Evolutionary conservation across 768 basidiomycete genomes (phyloP).

Genomic region (Mycena epipterygia): DNA sequence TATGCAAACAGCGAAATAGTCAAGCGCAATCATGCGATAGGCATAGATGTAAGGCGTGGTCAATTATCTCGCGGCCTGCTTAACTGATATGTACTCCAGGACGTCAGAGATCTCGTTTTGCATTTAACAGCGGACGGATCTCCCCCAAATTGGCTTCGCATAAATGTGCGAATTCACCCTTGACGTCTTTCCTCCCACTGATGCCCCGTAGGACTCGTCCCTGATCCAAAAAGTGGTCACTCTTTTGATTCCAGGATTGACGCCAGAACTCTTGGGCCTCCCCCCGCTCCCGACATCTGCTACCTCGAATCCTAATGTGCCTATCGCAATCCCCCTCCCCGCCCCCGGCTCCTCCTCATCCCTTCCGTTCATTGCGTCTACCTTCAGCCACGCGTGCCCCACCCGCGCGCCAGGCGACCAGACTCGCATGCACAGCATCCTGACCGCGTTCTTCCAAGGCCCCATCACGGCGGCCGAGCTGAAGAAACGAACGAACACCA

Average conservation of each 20-base stretch:
- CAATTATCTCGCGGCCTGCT: no score
- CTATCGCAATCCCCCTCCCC: constrained; percentile 60
- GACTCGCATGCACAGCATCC: constrained; percentile 86
- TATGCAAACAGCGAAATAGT: constrained; percentile 84
- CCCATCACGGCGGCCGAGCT: constrained; percentile 88
- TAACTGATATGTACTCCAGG: constrained; percentile 59
- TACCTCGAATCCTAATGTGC: constrained; percentile 68
- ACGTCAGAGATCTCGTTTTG: constrained; percentile 88
- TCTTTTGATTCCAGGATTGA: constrained; percentile 89
- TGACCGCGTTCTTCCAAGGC: constrained; percentile 85
- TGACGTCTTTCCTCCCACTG: constrained; percentile 4
- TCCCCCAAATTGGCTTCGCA: constrained; percentile 88
- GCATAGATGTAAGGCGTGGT: constrained; percentile 81
- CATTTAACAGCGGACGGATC: constrained; percentile 87
- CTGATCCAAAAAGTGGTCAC: constrained; percentile 84
- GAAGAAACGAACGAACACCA: constrained; percentile 67
- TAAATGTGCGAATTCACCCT: constrained; percentile 70
- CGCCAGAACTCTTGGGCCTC: constrained; percentile 78
- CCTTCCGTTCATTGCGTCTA: constrained; percentile 79
- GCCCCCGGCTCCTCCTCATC: constrained; percentile 47
- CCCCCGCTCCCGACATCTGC: constrained; percentile 80
- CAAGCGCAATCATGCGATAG: constrained; percentile 79
- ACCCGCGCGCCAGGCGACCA: constrained; percentile 93
- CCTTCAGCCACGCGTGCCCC: constrained; percentile 94
- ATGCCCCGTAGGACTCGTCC: constrained; percentile 69